Conservation (phyloP, 768 basidiomycete species). For the Boletus sensibilis region DNA sequence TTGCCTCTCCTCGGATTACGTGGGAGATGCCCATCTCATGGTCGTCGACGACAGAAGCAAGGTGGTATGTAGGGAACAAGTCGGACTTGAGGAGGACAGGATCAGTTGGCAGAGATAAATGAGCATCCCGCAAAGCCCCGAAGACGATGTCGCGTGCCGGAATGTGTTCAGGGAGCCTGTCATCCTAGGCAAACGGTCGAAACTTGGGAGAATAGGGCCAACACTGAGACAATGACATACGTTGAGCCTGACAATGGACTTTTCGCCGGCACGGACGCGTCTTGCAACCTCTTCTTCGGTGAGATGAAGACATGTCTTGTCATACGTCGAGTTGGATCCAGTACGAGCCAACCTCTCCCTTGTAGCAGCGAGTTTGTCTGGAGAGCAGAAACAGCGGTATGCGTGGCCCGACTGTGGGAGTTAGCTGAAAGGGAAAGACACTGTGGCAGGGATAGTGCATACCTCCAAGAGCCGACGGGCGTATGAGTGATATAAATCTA, state of each 20-base stretch:
- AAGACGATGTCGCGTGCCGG: constrained; percentile 72
- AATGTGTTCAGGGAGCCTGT: constrained; percentile 50
- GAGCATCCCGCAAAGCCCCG: constrained; percentile 68
- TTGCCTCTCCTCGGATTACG: constrained; percentile 89
- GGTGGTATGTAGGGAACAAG: constrained; percentile 91
- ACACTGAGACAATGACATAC: constrained; percentile 43
- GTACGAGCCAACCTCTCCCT: constrained; percentile 67
- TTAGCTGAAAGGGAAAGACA: not conserved
- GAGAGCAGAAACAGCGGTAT: constrained; percentile 93
- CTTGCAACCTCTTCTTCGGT: constrained; percentile 83
- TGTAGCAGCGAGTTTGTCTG: constrained; percentile 63
- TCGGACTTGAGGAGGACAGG: constrained; percentile 92
- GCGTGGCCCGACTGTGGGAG: constrained; percentile 71
- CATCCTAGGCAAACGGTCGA: constrained; percentile 45
- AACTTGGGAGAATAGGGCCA: not conserved
- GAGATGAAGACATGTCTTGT: constrained; percentile 83
- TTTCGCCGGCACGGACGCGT: constrained; percentile 71
- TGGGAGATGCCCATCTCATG: constrained; percentile 95
- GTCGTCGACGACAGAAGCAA: constrained; percentile 95
- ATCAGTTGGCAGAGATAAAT: constrained; percentile 80
- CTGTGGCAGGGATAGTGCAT: constrained; percentile 4
- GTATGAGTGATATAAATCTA: constrained; percentile 80
- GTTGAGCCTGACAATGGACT: constrained; percentile 82
- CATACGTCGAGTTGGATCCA: constrained; percentile 81
- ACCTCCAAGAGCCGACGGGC: constrained; percentile 77